A percentile compares a stretch with the other conserved stretches of the same genome.
Conservation (phyloP, 108 stramenopile genomes). For the Craspedostauros australis region DNA sequence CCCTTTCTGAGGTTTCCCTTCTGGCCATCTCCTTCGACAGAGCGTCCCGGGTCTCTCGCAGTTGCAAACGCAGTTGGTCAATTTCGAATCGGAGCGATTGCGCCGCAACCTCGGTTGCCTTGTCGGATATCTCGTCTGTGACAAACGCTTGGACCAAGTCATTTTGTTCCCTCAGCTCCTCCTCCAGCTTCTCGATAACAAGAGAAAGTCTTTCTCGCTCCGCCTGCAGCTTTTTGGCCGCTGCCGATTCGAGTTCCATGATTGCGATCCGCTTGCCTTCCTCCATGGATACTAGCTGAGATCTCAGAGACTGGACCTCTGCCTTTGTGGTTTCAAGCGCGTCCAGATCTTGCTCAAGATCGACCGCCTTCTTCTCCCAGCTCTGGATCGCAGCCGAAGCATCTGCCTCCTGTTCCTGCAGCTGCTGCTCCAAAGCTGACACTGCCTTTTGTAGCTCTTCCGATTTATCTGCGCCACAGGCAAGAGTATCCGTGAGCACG, state of each 20-base stretch:
- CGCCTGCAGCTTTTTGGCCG: conserved; percentile 19
- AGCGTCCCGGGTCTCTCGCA: conserved; percentile 31
- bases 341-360: conserved; percentile 33
- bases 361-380: conserved; percentile 51
- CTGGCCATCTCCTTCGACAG: conserved; percentile 35
- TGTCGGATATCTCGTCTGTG: conserved; percentile 64
- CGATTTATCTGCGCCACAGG: conserved; percentile 2
- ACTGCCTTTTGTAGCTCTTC: conserved; percentile 44
- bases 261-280: conserved; percentile 6
- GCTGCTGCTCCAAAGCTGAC: conserved; percentile 10
- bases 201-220: conserved; percentile 34
- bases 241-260: conserved; percentile 5
- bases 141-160: conserved; percentile 54
- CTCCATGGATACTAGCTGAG: neutral
- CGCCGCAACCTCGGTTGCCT: conserved; percentile 57
- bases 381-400: conserved; percentile 55
- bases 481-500: too few relatives aligned
- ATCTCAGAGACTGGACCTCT: too few relatives aligned
- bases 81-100: conserved; percentile 58
- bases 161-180: conserved; percentile 54
- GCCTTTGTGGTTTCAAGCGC: too few relatives aligned
- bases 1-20: conserved; percentile 43
- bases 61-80: conserved; percentile 42
- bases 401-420: conserved; percentile 35
- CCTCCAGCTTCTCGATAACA: conserved; percentile 44